Conservation (phyloP, 352 stramenopile genomes). For the Phytophthora melonis region DNA sequence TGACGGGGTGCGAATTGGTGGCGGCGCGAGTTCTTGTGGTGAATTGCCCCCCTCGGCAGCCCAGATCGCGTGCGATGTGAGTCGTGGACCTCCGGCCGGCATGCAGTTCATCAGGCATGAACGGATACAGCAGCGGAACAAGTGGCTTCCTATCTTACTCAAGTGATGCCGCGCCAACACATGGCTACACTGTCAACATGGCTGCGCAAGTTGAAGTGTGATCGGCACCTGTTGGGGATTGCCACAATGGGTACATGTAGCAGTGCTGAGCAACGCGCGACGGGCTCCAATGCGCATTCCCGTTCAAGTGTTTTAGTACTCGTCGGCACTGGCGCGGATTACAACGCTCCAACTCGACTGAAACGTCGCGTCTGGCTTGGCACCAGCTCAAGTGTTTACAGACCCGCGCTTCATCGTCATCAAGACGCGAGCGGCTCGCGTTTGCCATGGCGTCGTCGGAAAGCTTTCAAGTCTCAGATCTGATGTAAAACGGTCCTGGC, state of each 20-base stretch:
- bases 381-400: neutral
- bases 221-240: neutral
- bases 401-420: neutral
- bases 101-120: neutral
- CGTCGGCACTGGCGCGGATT: neutral
- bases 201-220: neutral
- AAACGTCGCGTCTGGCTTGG: neutral
- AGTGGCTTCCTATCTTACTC: neutral
- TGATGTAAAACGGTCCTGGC: neutral
- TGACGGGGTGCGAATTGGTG: constrained; percentile 10
- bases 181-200: neutral
- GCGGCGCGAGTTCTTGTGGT: constrained; percentile 12
- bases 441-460: neutral
- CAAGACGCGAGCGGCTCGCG: neutral
- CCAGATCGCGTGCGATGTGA: neutral
- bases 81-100: neutral
- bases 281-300: neutral
- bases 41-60: neutral
- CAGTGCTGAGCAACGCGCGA: neutral
- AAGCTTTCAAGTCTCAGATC: constrained; percentile 4
- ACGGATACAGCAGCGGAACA: neutral
- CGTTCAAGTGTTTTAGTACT: neutral
- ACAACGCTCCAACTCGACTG: neutral
- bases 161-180: neutral
- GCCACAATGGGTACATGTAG: neutral